Conservation (phyloP, 306 rosid species). For the Trifolium dubium region DNA sequence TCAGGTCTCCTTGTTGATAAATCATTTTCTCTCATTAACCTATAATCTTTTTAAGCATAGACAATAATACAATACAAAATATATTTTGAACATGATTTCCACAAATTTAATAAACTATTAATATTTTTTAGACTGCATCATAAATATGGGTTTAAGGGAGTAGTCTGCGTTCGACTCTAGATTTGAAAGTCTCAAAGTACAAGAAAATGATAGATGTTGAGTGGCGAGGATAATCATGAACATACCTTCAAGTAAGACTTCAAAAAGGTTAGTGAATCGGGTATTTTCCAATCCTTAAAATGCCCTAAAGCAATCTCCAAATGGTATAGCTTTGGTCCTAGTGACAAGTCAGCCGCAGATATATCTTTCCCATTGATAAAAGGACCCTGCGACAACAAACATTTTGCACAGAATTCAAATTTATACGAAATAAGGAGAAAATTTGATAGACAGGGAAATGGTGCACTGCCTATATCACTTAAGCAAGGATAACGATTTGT, state of each 20-base stretch:
- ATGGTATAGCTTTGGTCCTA: conserved; percentile 90
- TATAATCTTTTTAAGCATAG: conserved; percentile 9
- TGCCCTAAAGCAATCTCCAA: conserved; percentile 88
- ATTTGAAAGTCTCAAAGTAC: conserved; percentile 2
- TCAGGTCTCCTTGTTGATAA: neutral
- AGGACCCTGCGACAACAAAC: conserved; percentile 67
- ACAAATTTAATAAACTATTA: conserved; percentile 1
- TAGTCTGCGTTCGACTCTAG: neutral
- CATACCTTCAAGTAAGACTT: conserved; percentile 78
- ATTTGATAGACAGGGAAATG: no score
- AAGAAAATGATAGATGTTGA: conserved; percentile 18
- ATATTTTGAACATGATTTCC: conserved; percentile 13
- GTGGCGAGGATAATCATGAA: conserved; percentile 29
- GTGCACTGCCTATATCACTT: neutral
- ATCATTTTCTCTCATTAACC: neutral
- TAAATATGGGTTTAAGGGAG: neutral
- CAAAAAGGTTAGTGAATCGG: conserved; percentile 70
- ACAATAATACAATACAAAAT: neutral
- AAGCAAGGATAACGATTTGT: conserved; percentile 3
- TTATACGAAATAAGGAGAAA: neutral
- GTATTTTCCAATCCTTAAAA: conserved; percentile 79
- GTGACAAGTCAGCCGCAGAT: conserved; percentile 83
- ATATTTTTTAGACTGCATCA: neutral
- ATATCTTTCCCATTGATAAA: conserved; percentile 76
- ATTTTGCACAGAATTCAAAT: conserved; percentile 5